Conservation (phyloP, 139 green algal genomes). For the Closterium sp. region DNA sequence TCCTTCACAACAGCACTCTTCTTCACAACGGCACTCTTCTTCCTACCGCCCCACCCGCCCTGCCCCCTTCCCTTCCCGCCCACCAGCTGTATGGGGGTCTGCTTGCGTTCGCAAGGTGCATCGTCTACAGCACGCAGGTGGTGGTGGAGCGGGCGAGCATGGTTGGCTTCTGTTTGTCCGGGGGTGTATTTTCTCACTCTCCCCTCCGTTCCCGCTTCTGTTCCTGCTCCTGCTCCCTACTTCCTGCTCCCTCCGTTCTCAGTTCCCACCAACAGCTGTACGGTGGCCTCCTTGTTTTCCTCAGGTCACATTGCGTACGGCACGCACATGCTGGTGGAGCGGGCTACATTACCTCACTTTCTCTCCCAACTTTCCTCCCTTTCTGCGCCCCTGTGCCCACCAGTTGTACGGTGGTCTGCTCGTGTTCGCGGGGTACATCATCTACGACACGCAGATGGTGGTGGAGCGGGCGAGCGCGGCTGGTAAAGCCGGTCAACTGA, state of each 20-base stretch:
- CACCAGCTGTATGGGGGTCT: constrained; percentile 48
- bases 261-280: constrained; percentile 26
- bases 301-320: constrained; percentile 26
- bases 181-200: no score
- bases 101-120: constrained; percentile 45
- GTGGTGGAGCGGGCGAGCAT: background rate
- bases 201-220: no score
- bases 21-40: no score
- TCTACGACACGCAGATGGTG: constrained; percentile 54
- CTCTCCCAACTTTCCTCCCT: background rate
- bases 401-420: constrained; percentile 49
- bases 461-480: constrained; percentile 19
- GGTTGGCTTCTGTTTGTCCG: no score
- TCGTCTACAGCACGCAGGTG: background rate
- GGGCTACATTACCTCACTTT: background rate
- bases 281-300: constrained; percentile 45
- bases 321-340: background rate
- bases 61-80: background rate
- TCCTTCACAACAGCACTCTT: no score
- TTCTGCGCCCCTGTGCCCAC: background rate
- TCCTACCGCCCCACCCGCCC: background rate
- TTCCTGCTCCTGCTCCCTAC: no score
- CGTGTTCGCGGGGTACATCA: constrained; percentile 47
- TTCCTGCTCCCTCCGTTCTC: background rate
- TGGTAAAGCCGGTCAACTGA: no score